phyloP scores from a whole-genome alignment of 2,329 filamentous ascomycete genomes.

The Colletotrichum liaoningense region DNA sequence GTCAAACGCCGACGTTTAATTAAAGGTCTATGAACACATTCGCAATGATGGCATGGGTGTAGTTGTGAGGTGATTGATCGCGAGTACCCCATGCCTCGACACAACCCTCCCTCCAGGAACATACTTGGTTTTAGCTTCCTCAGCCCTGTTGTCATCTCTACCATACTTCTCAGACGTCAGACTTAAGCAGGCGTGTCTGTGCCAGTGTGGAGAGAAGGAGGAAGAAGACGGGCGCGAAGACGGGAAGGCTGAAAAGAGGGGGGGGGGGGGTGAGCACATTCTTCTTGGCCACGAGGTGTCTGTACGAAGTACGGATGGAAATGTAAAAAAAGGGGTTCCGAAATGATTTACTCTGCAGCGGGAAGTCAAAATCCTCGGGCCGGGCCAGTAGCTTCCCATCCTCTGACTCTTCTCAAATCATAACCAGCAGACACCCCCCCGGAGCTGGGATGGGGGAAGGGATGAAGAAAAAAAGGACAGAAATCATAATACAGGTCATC shows the following conservation, averaged over 20 bases:
- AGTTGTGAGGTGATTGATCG: background rate
- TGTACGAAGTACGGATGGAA: background rate
- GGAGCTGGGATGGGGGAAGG: background rate
- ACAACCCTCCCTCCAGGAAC: background rate
- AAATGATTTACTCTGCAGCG: background rate
- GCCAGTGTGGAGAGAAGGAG: background rate
- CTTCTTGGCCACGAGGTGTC: background rate
- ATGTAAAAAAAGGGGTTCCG: no score
- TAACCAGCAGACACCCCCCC: background rate
- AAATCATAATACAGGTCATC: conserved; percentile 1
- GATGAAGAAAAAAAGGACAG: background rate
- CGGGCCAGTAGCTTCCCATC: background rate
- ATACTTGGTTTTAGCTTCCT: background rate
- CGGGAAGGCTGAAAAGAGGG: background rate
- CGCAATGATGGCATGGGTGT: background rate
- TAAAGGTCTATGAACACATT: background rate
- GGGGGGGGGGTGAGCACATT: background rate
- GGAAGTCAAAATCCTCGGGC: conserved; percentile 6
- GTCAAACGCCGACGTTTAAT: background rate
- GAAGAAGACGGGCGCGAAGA: background rate
- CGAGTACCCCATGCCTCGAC: background rate
- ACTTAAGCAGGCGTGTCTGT: background rate
- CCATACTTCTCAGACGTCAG: background rate
- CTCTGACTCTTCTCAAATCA: background rate
- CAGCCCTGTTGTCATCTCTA: background rate